Base-by-base conservation (phyloP, 2,329 filamentous ascomycete genomes). In the Huntiella abstrusa region DNA sequence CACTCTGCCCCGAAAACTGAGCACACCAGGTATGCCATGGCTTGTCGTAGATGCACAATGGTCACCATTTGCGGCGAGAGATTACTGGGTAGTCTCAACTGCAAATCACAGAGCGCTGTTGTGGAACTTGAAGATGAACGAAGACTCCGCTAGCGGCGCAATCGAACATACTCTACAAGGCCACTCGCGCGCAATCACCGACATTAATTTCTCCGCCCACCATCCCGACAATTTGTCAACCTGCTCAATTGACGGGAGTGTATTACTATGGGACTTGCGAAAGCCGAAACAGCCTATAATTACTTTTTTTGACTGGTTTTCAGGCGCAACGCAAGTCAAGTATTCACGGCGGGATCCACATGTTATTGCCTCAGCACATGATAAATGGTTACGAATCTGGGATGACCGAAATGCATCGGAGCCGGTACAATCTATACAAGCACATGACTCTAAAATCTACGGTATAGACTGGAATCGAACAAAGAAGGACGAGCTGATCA, bases 41-140 rank as follows among this genome's bases (percentile, higher is more conserved):
- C 77, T 93, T 44, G 87, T 94, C 4, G 86, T 88, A 8, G 88
- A 95, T 60, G 87, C 94, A 28, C 88, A 95, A 61, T 95, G 88
- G 88, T 94, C 85, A 8, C 88, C 88, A 1, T 94, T 95, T 59
- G 83, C 87, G 10, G 76, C 74, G 15, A 75, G 87, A 41, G 83
- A 93, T 59, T 87, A 87, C 56, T 95, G 88, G 87, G 81, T 95
- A 13, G 83, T 85, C 33, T 93, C 85, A 49, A 94, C 87, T 1
- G 88, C 86, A 13, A 95, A 95, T 59, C 87, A 95, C 59, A 85
- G 91, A 54, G 91, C 87, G 15, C 68, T 95, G 43, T 83, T 95
- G 15, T 95, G 86, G 86, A 95, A 95, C 59, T 67, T 95, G 50
- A 84, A 81, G 53, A 71, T 85, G 58, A 71, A 75, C 50, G 79